Base-by-base conservation (phyloP, 306 rosid species). In the Morella rubra region DNA sequence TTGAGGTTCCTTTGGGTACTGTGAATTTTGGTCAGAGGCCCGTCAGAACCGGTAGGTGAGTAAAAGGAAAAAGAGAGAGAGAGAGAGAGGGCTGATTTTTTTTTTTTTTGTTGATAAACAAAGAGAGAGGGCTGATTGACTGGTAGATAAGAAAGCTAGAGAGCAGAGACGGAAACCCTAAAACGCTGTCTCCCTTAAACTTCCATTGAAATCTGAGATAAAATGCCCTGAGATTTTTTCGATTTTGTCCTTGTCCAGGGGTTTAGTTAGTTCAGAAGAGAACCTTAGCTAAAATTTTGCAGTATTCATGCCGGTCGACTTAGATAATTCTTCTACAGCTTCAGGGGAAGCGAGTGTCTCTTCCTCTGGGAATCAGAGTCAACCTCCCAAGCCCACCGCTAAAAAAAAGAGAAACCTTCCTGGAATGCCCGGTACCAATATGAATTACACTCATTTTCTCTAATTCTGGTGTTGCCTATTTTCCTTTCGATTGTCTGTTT, bases 261-360 rank as follows among this genome's bases (percentile, higher is more conserved):
- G 37, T 32, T 61, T 49, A 73, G 73, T 77, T 80, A 78, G 75
- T 74, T 20, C 75, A 19, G 3, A 53, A 79, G 44, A 24, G 42
- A 79, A 49, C 18, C 81, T 72, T 73, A 51, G 50, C 67, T 8
- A 73, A 64, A 27, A 15, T 55, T 61, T 72, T 51, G 19, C 41
- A 41, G 69, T 73, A 49, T 71, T 75, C 65, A 91, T 91, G 97
- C 85, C 90, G 74, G 87, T 90, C 69, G 97, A 93, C 74, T 58
- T 88, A 16, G 96, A 91, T 44, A 85, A 87, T 80, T 93, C 90
- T 72, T 83, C 98, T 10, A 84, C 93, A 12, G 89, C 92, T 84
- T 93, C 98, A 4, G 96, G 96, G 49, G 96, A 93, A 71, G 93
- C 93, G 7, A 93, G 93, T 60, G 89, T 90, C 19, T 93, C 98